Percentiles rank a stretch among this genome's conserved stretches.
Conservation (phyloP, 192 early-diverging fungal genomes). For the Coemansia sp. region DNA sequence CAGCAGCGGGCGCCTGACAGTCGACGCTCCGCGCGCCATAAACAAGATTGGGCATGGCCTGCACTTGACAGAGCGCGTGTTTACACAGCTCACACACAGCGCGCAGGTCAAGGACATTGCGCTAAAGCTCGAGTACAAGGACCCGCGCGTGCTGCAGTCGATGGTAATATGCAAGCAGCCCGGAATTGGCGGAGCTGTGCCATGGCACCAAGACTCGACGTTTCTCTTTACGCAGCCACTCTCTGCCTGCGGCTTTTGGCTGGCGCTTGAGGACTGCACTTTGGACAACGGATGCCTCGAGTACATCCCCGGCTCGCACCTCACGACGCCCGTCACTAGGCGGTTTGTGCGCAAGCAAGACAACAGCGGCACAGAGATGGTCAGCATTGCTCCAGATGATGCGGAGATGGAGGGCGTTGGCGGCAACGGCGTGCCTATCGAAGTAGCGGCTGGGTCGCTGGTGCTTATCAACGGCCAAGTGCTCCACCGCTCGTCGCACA, state of each 20-base stretch:
- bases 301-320: conserved; percentile 84
- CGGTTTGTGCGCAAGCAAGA: conserved; percentile 43
- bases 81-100: conserved; percentile 66
- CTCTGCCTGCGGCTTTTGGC: conserved; percentile 88
- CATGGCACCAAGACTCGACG: conserved; percentile 88
- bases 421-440: conserved; percentile 14
- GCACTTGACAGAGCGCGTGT: conserved; percentile 80
- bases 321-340: conserved; percentile 51
- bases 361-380: conserved; percentile 32
- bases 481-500: conserved; percentile 81
- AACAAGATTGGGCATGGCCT: conserved; percentile 94
- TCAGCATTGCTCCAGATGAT: conserved; percentile 30
- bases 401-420: not conserved
- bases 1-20: conserved; percentile 62
- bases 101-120: conserved; percentile 60
- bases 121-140: conserved; percentile 62
- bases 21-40: conserved; percentile 67
- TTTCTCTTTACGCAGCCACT: conserved; percentile 89
- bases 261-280: conserved; percentile 92
- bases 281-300: conserved; percentile 83
- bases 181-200: conserved; percentile 69
- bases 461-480: conserved; percentile 91
- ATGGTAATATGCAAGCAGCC: conserved; percentile 91
- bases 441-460: conserved; percentile 63
- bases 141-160: conserved; percentile 81